Evolutionary conservation across 164 flowering plant genomes (phyloP).

Genomic region (Platanus orientalis): DNA sequence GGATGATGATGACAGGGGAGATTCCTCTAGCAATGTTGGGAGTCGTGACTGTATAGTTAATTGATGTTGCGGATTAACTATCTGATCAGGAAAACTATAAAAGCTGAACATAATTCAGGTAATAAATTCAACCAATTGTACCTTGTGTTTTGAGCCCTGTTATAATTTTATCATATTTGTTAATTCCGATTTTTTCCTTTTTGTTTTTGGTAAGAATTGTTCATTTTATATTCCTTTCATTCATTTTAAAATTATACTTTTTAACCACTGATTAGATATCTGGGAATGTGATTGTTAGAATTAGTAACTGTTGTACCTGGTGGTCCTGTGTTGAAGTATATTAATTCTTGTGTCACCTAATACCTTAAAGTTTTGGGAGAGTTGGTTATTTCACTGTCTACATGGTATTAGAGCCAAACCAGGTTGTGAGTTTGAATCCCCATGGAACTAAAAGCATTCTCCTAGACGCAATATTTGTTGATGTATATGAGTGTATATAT

Average conservation of each 20-base stretch:
- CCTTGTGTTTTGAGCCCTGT: not conserved
- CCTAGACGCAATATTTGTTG: too few species aligned
- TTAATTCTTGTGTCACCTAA: too few species aligned
- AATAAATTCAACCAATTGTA: not conserved
- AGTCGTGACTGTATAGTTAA: constrained; percentile 15
- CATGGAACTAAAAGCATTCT: too few species aligned
- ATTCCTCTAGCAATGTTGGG: constrained; percentile 15
- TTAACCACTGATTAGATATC: not conserved
- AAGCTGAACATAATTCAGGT: constrained; percentile 10
- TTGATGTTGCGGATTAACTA: constrained; percentile 1
- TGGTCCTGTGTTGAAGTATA: too few species aligned
- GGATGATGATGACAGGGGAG: constrained; percentile 27
- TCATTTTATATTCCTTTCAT: not conserved
- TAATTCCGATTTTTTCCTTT: not conserved
- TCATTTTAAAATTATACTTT: not conserved
- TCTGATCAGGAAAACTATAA: not conserved
- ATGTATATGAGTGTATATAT: too few species aligned
- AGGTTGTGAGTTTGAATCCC: too few species aligned
- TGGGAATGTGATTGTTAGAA: not conserved
- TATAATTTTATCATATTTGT: not conserved
- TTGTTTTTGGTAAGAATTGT: not conserved
- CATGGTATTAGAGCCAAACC: too few species aligned
- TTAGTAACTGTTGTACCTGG: too few species aligned
- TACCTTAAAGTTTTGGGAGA: too few species aligned
- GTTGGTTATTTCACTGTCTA: too few species aligned